These are phyloP conservation scores for Carpinus fangiana DNA, from an alignment of 306 rosid genomes.

Conservation along the genomic window DNA sequence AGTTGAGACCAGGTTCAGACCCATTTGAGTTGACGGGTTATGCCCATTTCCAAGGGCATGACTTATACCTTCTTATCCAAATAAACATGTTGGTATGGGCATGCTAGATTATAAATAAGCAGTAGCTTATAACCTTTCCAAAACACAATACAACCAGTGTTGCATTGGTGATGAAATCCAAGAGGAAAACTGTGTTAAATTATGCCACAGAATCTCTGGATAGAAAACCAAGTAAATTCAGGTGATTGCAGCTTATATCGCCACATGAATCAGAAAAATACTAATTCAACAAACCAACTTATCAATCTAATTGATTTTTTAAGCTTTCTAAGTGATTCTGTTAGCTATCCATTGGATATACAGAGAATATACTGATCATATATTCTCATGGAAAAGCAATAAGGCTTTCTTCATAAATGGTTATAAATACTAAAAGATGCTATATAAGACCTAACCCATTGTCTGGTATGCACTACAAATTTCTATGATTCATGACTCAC, in stretches of 20 bases:
- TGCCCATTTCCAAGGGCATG: not conserved
- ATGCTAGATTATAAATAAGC: not conserved
- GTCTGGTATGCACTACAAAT: not conserved
- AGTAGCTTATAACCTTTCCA: not conserved
- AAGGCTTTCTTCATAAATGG: not conserved
- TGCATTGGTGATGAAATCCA: not conserved
- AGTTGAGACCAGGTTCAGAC: slow-evolving; percentile 2
- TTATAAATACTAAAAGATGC: not conserved
- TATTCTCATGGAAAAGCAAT: not conserved
- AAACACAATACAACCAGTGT: not conserved
- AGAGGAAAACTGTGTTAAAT: not conserved
- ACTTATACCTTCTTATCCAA: not conserved
- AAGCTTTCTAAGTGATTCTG: not conserved
- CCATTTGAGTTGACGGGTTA: not conserved
- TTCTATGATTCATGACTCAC: not conserved
- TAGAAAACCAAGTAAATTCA: not conserved
- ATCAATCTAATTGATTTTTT: not conserved
- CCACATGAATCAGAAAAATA: not conserved
- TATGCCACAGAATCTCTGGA: not conserved
- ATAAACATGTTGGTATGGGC: not conserved
- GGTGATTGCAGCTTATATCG: not conserved
- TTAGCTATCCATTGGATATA: not conserved
- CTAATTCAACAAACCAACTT: not conserved
- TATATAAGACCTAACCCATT: not conserved
- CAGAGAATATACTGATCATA: not conserved